Base-by-base conservation (phyloP, 2,329 filamentous ascomycete genomes). In the Colletotrichum cuscutae region DNA sequence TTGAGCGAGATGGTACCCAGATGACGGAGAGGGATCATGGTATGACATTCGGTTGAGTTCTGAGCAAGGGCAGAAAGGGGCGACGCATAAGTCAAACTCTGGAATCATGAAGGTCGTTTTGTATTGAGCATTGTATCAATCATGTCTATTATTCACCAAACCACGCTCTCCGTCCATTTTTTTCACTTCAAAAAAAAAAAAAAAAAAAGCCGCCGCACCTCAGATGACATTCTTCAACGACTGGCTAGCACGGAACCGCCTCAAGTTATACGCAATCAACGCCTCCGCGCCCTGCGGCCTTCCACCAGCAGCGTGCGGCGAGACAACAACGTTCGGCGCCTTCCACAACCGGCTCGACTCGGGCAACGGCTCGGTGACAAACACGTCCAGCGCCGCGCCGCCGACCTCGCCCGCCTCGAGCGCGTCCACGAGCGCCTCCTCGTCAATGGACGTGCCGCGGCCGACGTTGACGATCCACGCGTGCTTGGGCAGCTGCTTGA, bases 181-280 rank as follows among this genome's bases (percentile, higher is more conserved):
- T 15, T 46, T 42, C 30, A 35, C 32, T 35, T 2, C 32, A 35
- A 35, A 35, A 12, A 37, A n/a, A n/a, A n/a, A n/a, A n/a, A n/a
- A n/a, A n/a, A n/a, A n/a, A n/a, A 15, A 15, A 15, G 37, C n/a
- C 26, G 46, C 42, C 46, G 3, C 19, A 24, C 15, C 35, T 73
- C 22, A 65, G 62, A 89, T 84, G 46, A 85, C 77, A 77, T 93
- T 93, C 84, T 85, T 89, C 78, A 93, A 76, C 68, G 84, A 78
- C 83, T 92, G 89, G 1, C 86, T 86, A 1, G 90, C 90, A 75
- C 90, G 75, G 77, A 91, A 90, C 74, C 86, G 82, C 75, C 89
- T 83, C 80, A 93, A 75, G 76, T 93, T 93, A 71, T 89, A 86
- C 53, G 88, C 87, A 74, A 92, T 90, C 77, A 93, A 80, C 6